Percentiles rank a stretch among this genome's conserved stretches.
Conservation (phyloP, 352 stramenopile genomes). For the Pythium aristosporum region DNA sequence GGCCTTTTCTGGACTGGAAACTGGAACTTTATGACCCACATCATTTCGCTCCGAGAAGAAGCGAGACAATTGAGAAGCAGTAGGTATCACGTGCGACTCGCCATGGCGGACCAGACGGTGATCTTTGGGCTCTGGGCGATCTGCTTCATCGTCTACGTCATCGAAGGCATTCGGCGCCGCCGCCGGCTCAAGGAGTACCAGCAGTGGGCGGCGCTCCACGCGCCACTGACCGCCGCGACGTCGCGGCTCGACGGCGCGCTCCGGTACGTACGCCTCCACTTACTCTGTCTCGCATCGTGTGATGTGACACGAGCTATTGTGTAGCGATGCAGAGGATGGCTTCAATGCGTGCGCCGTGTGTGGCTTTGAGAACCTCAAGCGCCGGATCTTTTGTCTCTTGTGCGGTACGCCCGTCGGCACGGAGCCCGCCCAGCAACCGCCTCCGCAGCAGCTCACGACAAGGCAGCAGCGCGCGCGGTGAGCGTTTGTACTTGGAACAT, state of each 20-base stretch:
- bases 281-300: no score
- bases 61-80: neutral
- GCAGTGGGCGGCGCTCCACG: slow-evolving; percentile 12
- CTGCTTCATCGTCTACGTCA: slow-evolving; percentile 6
- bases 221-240: slow-evolving; percentile 2
- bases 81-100: neutral
- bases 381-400: slow-evolving; percentile 6
- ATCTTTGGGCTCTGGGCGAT: slow-evolving; percentile 16
- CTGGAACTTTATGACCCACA: slow-evolving; percentile 1
- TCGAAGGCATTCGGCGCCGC: slow-evolving; percentile 3
- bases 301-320: no score
- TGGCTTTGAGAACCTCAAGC: slow-evolving; percentile 20
- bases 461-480: slow-evolving; percentile 12
- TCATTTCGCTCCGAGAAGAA: neutral
- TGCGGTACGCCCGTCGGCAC: slow-evolving; percentile 9
- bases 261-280: slow-evolving; percentile 3
- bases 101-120: slow-evolving; percentile 3
- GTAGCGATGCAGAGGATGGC: slow-evolving; percentile 12
- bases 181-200: slow-evolving; percentile 11
- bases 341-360: slow-evolving; percentile 14
- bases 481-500: neutral
- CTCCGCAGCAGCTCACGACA: neutral
- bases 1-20: slow-evolving; percentile 8
- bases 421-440: neutral
- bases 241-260: slow-evolving; percentile 19